Percentiles rank a stretch among this genome's conserved stretches.
These are phyloP conservation scores for Cerioporus squamosus DNA, from an alignment of 1,284 basidiomycete species.

Conservation along the genomic window DNA sequence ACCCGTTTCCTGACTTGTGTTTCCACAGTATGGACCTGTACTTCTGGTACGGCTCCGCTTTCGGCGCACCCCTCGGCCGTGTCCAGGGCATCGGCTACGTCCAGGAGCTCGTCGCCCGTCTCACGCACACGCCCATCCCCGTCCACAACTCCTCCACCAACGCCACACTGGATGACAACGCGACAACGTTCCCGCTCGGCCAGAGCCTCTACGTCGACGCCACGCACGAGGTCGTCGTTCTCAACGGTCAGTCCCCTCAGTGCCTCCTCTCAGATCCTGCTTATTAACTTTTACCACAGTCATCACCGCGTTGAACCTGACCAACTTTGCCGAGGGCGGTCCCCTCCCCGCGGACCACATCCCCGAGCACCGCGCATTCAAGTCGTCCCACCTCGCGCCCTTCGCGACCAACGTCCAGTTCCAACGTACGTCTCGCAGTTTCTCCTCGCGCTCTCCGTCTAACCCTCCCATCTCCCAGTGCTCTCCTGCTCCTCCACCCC, in stretches of 20 bases:
- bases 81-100: conserved; percentile 87
- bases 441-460: conserved; percentile 5
- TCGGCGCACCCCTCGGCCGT: conserved; percentile 78
- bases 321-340: conserved; percentile 68
- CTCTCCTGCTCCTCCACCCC: conserved; percentile 57
- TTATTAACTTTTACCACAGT: conserved; percentile 40
- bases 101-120: conserved; percentile 79
- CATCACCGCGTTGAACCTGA: conserved; percentile 76
- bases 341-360: conserved; percentile 79
- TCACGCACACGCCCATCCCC: conserved; percentile 74
- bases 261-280: background rate
- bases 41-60: conserved; percentile 70
- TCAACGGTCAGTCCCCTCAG: conserved; percentile 59
- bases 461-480: conserved; percentile 41
- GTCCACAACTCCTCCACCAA: conserved; percentile 81
- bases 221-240: conserved; percentile 83
- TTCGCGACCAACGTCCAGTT: conserved; percentile 81
- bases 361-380: conserved; percentile 61
- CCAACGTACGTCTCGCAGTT: conserved; percentile 54
- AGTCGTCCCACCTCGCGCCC: conserved; percentile 69
- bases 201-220: conserved; percentile 87
- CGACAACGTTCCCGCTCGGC: conserved; percentile 78
- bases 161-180: conserved; percentile 72
- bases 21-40: conserved; percentile 40
- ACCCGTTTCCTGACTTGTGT: background rate